Percentiles rank a stretch among this genome's conserved stretches.
phyloP scores from a whole-genome alignment of 441 rosid genomes.

The Gossypium lobatum region DNA sequence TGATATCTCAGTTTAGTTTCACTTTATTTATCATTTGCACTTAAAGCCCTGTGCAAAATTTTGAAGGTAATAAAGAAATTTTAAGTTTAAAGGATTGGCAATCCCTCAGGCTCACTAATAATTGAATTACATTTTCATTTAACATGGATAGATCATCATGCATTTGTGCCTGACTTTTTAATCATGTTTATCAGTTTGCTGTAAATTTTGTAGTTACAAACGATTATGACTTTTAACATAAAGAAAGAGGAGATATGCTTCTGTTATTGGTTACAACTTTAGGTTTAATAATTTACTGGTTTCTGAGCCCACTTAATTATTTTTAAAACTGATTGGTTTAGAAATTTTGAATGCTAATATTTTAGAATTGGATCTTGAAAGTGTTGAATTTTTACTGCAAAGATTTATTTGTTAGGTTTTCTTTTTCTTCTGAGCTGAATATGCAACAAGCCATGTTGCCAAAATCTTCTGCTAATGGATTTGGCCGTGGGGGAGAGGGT shows the following conservation, averaged over 20 bases:
- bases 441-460: constrained; percentile 50
- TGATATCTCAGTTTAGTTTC: neutral
- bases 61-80: neutral
- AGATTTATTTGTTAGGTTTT: neutral
- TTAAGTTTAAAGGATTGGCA: neutral
- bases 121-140: neutral
- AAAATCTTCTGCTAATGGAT: constrained; percentile 60
- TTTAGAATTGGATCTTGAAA: neutral
- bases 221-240: neutral
- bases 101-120: neutral
- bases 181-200: neutral
- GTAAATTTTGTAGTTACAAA: neutral
- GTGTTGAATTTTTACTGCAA: neutral
- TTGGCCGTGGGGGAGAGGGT: constrained; percentile 55
- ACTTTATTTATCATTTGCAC: neutral
- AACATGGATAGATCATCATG: neutral
- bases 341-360: neutral
- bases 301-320: neutral
- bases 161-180: neutral
- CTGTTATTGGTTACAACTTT: neutral
- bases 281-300: neutral
- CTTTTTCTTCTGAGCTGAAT: constrained; percentile 36
- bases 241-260: neutral
- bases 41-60: neutral
- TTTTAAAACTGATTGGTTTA: neutral